phyloP scores from a whole-genome alignment of 2,329 filamentous ascomycete species.

The Nemania abortiva region DNA sequence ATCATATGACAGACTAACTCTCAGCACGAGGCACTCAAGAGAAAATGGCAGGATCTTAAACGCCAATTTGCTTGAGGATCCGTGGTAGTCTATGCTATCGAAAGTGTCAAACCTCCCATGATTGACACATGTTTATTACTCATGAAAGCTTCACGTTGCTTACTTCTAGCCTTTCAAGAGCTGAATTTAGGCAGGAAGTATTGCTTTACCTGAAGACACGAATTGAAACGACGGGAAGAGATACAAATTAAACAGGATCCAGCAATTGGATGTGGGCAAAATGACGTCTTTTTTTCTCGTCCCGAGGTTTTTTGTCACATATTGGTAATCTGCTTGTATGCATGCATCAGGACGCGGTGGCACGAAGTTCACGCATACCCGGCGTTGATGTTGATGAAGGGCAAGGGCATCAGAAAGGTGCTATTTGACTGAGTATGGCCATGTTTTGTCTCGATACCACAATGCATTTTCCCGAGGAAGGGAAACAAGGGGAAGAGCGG shows the following conservation, averaged over 20 bases:
- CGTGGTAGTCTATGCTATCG: neutral
- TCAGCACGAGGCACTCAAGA: constrained; percentile 76
- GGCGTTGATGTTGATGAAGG: constrained; percentile 32
- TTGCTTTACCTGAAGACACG: constrained; percentile 7
- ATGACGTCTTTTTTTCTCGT: constrained; percentile 24
- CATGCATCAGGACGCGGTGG: constrained; percentile 33
- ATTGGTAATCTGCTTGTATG: constrained; percentile 34
- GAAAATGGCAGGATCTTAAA: constrained; percentile 82
- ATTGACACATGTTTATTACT: constrained; percentile 4
- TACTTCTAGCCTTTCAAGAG: constrained; percentile 9
- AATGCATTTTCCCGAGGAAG: neutral
- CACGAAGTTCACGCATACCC: constrained; percentile 31
- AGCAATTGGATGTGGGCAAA: constrained; percentile 35
- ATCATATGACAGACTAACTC: constrained; percentile 70
- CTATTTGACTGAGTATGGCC: constrained; percentile 28
- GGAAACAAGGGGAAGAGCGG: constrained; percentile 3
- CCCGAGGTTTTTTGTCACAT: constrained; percentile 17
- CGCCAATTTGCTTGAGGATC: constrained; percentile 63
- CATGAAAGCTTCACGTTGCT: neutral
- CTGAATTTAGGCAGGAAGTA: constrained; percentile 8
- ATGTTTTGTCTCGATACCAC: constrained; percentile 23
- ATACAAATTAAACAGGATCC: constrained; percentile 21
- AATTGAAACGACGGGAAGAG: constrained; percentile 16
- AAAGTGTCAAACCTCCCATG: neutral
- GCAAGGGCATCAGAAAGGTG: constrained; percentile 27